Evolutionary conservation across 768 basidiomycete species (phyloP), one percentile per base, ranked within the genome.

Genomic region (Lentinus tigrinus): DNA sequence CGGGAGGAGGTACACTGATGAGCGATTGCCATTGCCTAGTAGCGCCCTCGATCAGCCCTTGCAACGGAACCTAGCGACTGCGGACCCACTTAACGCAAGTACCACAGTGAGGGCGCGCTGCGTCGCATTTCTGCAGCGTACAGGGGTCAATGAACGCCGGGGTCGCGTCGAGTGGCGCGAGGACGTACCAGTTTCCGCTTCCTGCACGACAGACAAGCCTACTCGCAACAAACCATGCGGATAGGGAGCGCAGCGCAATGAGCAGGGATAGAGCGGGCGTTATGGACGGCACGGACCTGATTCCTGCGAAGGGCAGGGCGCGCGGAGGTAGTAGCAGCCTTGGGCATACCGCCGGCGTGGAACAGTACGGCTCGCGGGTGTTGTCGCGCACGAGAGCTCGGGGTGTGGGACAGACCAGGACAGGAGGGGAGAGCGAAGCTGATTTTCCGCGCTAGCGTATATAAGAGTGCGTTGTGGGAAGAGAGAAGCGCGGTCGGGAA

Each of bases 161-260:
- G 37, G 21, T 50, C 36, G 56, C 24, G 44, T 54, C 27, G 23
- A 34, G 26, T 24, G 16, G 31, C 27, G 36, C 21, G 54, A 14
- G 11, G 42, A 75, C 87, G 58, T 73, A 92, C 91, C 65, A 93
- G 81, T 73, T 93, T 93, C 71, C 89, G 78, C 72, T 85, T 91
- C 62, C 91, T 85, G 74, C 91, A 93, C 46, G 89, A 84, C 27
- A 86, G 82, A 73, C 89, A 92, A 47, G 90, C 89, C 89, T 91
- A 60, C 39, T 47, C 24, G 16, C 27, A 43, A 14, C 21, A 47
- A 38, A 21, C 14, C 21, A 46, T 2, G 9, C 10, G 49, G 47
- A 51, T 46, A 59, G 47, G 37, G 43, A 34, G 47, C 55, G 21
- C 39, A 31, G 31, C 7, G 6, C 7, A 31, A 52, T 52, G 62